Percentiles rank a stretch among this genome's conserved stretches.
phyloP scores from a whole-genome alignment of 176 grass and related monocot species.

The Themeda triandra region DNA sequence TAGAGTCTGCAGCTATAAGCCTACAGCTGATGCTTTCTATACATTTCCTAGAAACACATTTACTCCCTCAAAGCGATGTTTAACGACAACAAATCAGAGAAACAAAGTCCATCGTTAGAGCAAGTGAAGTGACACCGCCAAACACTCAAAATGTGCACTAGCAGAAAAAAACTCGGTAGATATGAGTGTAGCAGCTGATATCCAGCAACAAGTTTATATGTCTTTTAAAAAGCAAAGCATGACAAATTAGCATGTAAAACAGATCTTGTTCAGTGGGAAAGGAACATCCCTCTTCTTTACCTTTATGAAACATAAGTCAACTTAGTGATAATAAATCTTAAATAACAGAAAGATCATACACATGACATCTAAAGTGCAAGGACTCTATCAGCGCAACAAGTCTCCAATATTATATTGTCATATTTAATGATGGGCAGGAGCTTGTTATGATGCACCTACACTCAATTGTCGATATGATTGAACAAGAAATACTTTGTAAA shows the following conservation, averaged over 20 bases:
- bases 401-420: neutral
- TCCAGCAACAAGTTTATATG: neutral
- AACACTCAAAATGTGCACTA: neutral
- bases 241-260: neutral
- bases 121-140: neutral
- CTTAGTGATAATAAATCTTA: neutral
- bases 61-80: neutral
- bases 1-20: neutral
- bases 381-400: neutral
- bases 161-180: neutral
- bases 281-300: neutral
- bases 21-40: neutral
- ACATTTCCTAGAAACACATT: neutral
- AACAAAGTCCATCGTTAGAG: neutral
- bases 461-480: neutral
- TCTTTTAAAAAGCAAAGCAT: neutral
- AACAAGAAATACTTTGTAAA: constrained; percentile 1
- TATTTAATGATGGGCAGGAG: neutral
- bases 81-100: constrained; percentile 9
- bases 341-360: neutral
- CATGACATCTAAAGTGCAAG: neutral
- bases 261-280: neutral
- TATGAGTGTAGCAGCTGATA: neutral
- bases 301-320: neutral
- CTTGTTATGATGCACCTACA: neutral